A percentile compares a stretch with the other conserved stretches of the same genome.
Conservation (phyloP, 2,329 filamentous ascomycete species). For the Hymenoscyphus infarciens region DNA sequence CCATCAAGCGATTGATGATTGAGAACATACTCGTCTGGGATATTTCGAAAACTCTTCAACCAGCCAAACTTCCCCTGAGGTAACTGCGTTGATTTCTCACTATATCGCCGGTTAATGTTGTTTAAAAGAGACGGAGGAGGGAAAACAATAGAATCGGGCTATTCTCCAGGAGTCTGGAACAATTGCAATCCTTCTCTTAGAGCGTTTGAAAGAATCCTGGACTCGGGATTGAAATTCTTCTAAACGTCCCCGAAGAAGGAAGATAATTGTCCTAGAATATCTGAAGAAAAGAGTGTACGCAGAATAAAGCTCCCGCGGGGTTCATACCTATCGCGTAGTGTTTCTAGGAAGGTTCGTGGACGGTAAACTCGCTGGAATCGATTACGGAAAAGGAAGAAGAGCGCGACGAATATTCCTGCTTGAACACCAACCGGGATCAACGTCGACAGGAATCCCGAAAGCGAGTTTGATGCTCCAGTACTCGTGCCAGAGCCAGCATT, state of each 20-base stretch:
- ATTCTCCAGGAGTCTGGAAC: no score
- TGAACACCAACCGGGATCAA: conserved; percentile 44
- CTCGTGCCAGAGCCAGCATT: conserved; percentile 11
- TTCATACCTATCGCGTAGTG: conserved; percentile 41
- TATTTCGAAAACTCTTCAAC: conserved; percentile 61
- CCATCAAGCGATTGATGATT: conserved; percentile 89
- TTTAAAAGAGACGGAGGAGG: not conserved
- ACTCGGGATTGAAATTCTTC: no score
- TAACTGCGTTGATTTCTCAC: conserved; percentile 55
- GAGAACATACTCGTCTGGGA: conserved; percentile 73
- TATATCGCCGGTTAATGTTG: conserved; percentile 29
- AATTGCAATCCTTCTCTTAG: no score
- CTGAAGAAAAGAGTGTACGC: no score
- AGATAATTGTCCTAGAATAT: no score
- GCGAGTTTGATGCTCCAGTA: conserved; percentile 15
- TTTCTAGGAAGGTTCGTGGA: conserved; percentile 50
- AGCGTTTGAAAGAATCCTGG: no score
- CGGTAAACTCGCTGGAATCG: conserved; percentile 47
- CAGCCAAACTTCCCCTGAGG: conserved; percentile 61
- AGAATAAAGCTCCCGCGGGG: not conserved
- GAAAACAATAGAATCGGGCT: no score
- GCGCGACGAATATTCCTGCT: conserved; percentile 39
- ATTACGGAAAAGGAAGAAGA: conserved; percentile 47
- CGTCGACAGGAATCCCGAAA: conserved; percentile 44
- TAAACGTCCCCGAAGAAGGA: no score